Evolutionary conservation across 345 rosid species (phyloP).

Genomic region (Angophora floribunda): DNA sequence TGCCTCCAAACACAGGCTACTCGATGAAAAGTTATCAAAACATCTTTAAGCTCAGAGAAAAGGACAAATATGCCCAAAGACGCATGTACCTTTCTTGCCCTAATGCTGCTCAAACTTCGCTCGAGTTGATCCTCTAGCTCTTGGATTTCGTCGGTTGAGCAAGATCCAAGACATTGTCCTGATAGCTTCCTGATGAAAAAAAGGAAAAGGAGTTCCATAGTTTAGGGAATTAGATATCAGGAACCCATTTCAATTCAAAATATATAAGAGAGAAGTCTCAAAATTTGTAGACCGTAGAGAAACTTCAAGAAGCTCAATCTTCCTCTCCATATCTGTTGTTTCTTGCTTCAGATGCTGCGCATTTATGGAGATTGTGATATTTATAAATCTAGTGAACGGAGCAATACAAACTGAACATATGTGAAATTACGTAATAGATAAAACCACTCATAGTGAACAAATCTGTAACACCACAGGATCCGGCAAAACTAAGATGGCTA

Average conservation of each 20-base stretch:
- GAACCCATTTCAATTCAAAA: not conserved
- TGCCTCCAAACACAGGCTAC: not conserved
- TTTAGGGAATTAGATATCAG: not conserved
- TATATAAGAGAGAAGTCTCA: not conserved
- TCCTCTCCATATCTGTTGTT: constrained; percentile 18
- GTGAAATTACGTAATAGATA: not conserved
- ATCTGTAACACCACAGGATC: not conserved
- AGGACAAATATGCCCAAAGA: not conserved
- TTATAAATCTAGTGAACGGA: not conserved
- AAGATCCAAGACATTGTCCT: constrained; percentile 35
- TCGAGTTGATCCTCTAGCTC: constrained; percentile 30
- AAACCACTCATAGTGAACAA: not conserved
- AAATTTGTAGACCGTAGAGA: constrained; percentile 22
- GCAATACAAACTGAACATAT: not conserved
- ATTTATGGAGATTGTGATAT: not conserved
- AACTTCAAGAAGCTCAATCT: constrained; percentile 44
- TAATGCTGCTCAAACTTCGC: constrained; percentile 33
- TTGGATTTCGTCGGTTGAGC: constrained; percentile 30
- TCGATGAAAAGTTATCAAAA: not conserved
- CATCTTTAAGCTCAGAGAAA: not conserved
- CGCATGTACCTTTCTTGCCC: constrained; percentile 46
- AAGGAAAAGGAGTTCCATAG: not conserved
- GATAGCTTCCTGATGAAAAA: constrained; percentile 31
- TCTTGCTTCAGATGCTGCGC: constrained; percentile 39
- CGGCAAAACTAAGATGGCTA: not conserved